Conservation (phyloP, 805 yeast genomes). For the Yarrowia divulgata region DNA sequence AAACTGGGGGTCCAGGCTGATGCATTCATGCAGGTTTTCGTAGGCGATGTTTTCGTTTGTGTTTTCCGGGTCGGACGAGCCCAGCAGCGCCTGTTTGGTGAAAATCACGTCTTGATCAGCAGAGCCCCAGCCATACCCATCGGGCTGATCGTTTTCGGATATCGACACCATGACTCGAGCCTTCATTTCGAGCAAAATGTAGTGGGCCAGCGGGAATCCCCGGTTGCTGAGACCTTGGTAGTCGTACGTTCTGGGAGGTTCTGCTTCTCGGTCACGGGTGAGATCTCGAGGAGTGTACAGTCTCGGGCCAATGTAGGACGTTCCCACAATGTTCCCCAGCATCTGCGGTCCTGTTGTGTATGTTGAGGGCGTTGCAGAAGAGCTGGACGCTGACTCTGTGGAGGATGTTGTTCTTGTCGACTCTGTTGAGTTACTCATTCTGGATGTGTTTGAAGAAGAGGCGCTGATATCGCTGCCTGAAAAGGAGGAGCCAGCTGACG, state of each 20-base stretch:
- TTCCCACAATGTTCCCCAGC: constrained; percentile 16
- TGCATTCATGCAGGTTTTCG: constrained; percentile 29
- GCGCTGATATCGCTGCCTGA: background rate
- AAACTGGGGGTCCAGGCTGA: constrained; percentile 30
- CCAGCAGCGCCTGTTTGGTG: constrained; percentile 22
- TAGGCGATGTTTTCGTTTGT: constrained; percentile 31
- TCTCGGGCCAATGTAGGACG: constrained; percentile 7
- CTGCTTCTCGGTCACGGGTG: constrained; percentile 32
- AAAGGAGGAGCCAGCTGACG: background rate
- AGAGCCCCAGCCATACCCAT: constrained; percentile 25
- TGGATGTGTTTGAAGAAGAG: background rate
- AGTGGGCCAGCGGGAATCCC: constrained; percentile 24
- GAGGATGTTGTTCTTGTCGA: constrained; percentile 3
- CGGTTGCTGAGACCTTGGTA: constrained; percentile 26
- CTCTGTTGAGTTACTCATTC: constrained; percentile 11
- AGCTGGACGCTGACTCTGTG: constrained; percentile 9
- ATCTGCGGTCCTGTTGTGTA: constrained; percentile 19
- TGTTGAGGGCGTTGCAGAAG: constrained; percentile 10
- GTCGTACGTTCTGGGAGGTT: constrained; percentile 22
- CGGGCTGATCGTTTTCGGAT: constrained; percentile 17
- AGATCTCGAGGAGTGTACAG: constrained; percentile 43
- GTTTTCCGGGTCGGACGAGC: constrained; percentile 22
- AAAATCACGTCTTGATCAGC: constrained; percentile 18
- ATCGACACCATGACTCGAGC: constrained; percentile 30
- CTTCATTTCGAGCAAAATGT: constrained; percentile 20